A percentile compares a stretch with the other conserved stretches of the same genome.
phyloP scores from a whole-genome alignment of 495 filamentous ascomycete genomes.

The Annulohypoxylon maeteangense region DNA sequence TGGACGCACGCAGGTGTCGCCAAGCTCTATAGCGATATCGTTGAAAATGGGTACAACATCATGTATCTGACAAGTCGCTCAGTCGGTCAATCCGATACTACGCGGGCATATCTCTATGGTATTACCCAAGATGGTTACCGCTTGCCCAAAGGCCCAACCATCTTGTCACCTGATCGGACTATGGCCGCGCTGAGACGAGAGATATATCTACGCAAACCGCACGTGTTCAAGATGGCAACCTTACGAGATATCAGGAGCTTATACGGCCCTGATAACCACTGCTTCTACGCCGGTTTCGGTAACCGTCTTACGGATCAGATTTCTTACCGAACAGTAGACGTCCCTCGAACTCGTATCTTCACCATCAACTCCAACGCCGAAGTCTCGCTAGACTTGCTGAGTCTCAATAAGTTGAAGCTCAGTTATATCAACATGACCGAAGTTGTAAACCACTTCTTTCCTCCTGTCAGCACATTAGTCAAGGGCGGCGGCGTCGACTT shows the following conservation, averaged over 20 bases:
- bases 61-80: slow-evolving; percentile 96
- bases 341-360: slow-evolving; percentile 92
- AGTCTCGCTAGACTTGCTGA: slow-evolving; percentile 89
- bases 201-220: slow-evolving; percentile 94
- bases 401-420: slow-evolving; percentile 93
- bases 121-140: slow-evolving; percentile 88
- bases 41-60: slow-evolving; percentile 96
- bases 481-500: slow-evolving; percentile 84
- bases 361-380: slow-evolving; percentile 99
- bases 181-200: slow-evolving; percentile 95
- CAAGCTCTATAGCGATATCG: slow-evolving; percentile 96
- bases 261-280: slow-evolving; percentile 79
- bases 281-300: slow-evolving; percentile 97
- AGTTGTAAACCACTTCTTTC: slow-evolving; percentile 97
- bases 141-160: slow-evolving; percentile 89
- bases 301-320: slow-evolving; percentile 96
- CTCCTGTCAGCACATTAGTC: slow-evolving; percentile 78
- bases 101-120: slow-evolving; percentile 88
- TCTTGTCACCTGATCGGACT: slow-evolving; percentile 93
- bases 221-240: slow-evolving; percentile 99
- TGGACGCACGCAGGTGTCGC: slow-evolving; percentile 98
- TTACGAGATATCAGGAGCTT: slow-evolving; percentile 91
- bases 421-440: slow-evolving; percentile 97
- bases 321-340: slow-evolving; percentile 94
- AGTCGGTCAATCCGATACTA: slow-evolving; percentile 92